A percentile compares a stretch with the other conserved stretches of the same genome.
Conservation (phyloP, 805 yeast species). For the Ogataea glucozyma region DNA sequence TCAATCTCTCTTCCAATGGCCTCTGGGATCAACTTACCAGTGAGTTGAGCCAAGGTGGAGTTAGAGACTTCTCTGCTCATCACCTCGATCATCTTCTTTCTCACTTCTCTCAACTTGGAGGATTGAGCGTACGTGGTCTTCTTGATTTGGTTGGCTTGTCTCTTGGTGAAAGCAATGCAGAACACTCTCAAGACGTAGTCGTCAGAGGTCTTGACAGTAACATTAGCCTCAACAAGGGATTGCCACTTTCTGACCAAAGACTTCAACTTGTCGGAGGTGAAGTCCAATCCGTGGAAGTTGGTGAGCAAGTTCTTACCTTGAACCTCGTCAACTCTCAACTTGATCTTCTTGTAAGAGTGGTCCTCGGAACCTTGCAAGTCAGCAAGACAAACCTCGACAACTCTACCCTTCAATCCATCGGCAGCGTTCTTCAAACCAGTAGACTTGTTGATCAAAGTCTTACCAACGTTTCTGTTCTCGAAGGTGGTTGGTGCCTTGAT, state of each 20-base stretch:
- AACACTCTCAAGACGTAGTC: slow-evolving; percentile 96
- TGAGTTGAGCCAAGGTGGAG: slow-evolving; percentile 94
- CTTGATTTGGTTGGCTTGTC: slow-evolving; percentile 95
- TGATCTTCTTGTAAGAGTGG: slow-evolving; percentile 96
- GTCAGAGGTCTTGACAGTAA: slow-evolving; percentile 96
- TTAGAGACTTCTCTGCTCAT: slow-evolving; percentile 94
- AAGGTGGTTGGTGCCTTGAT: slow-evolving; percentile 98
- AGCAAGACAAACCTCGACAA: slow-evolving; percentile 92
- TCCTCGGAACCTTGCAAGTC: slow-evolving; percentile 99
- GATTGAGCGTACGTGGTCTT: slow-evolving; percentile 98
- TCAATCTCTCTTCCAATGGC: slow-evolving; percentile 98
- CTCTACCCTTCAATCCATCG: slow-evolving; percentile 97
- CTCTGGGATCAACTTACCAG: slow-evolving; percentile 97
- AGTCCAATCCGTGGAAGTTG: slow-evolving; percentile 99
- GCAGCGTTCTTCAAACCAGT: slow-evolving; percentile 98
- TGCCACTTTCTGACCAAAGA: slow-evolving; percentile 99
- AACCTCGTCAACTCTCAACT: slow-evolving; percentile 97
- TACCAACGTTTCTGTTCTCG: slow-evolving; percentile 98
- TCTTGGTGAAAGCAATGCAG: slow-evolving; percentile 98
- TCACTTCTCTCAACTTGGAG: slow-evolving; percentile 94
- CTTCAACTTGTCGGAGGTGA: slow-evolving; percentile 96
- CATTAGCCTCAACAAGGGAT: slow-evolving; percentile 96
- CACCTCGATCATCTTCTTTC: slow-evolving; percentile 95
- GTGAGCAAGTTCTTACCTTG: slow-evolving; percentile 98
- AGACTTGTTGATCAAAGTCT: slow-evolving; percentile 97